A percentile compares a stretch with the other conserved stretches of the same genome.
phyloP scores from a whole-genome alignment of 768 basidiomycete genomes.

The Rossbeevera mucosa region DNA sequence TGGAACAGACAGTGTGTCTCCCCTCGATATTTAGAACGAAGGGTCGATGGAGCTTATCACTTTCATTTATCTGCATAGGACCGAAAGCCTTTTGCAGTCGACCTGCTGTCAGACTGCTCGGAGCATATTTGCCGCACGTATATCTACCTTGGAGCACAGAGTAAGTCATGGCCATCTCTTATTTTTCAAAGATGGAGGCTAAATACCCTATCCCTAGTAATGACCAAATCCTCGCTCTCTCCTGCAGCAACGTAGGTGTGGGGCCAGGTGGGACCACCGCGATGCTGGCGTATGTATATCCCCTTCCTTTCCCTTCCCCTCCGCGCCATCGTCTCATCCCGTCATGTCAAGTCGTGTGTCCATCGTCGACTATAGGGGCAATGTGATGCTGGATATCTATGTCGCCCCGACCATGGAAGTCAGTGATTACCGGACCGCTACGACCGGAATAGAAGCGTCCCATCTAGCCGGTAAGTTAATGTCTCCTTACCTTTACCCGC shows the following conservation, averaged over 20 bases:
- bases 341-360: conserved; percentile 42
- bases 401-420: conserved; percentile 64
- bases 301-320: conserved; percentile 3
- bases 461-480: conserved; percentile 39
- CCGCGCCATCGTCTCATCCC: conserved; percentile 7
- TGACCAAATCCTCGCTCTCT: conserved; percentile 54
- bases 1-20: conserved; percentile 11
- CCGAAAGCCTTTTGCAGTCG: conserved; percentile 8
- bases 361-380: conserved; percentile 56
- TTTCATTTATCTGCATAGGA: conserved; percentile 19
- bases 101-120: conserved; percentile 16
- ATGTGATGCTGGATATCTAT: conserved; percentile 55
- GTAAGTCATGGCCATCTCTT: conserved; percentile 16
- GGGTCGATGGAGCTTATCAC: conserved; percentile 23
- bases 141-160: conserved; percentile 17
- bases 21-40: conserved; percentile 18
- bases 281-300: conserved; percentile 67
- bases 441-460: conserved; percentile 49
- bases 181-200: conserved; percentile 26
- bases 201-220: conserved; percentile 32
- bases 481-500: background rate
- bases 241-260: conserved; percentile 70
- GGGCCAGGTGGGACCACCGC: conserved; percentile 78
- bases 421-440: conserved; percentile 67
- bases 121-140: conserved; percentile 17